Conservation (phyloP, 2,329 filamentous ascomycete species). For the Pleomassaria siparia region DNA sequence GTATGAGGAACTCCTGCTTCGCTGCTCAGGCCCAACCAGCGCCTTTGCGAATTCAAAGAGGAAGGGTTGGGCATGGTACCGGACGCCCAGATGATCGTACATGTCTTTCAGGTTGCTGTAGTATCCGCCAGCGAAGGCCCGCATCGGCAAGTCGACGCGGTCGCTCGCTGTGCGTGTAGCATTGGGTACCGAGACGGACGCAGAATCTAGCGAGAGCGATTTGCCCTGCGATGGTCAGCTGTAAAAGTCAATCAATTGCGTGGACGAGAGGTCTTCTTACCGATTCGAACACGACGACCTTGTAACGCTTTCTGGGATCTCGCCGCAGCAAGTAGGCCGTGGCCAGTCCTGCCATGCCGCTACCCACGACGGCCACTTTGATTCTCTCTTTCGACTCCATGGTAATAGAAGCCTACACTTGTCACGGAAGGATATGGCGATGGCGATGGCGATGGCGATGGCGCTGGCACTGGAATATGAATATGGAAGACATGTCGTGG, state of each 20-base stretch:
- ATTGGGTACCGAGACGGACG: conserved; percentile 44
- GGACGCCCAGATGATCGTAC: conserved; percentile 57
- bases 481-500: background rate
- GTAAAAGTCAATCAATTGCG: background rate
- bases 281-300: conserved; percentile 50
- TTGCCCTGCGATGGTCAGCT: conserved; percentile 37
- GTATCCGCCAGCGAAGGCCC: conserved; percentile 55
- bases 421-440: background rate
- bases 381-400: conserved; percentile 5
- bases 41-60: conserved; percentile 55
- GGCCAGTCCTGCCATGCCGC: conserved; percentile 54
- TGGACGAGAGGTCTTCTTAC: conserved; percentile 31
- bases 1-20: conserved; percentile 37
- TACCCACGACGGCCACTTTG: conserved; percentile 50
- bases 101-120: conserved; percentile 59
- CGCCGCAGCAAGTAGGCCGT: conserved; percentile 48
- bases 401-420: background rate
- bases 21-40: conserved; percentile 8
- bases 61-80: conserved; percentile 54
- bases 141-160: conserved; percentile 55
- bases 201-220: conserved; percentile 49
- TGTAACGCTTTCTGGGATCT: conserved; percentile 45
- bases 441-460: background rate
- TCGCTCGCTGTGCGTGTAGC: conserved; percentile 22
- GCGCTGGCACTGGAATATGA: background rate